Evolutionary conservation across 768 basidiomycete species (phyloP), one percentile per base, ranked within the genome.

Genomic region (Clitopilus hobsonii): DNA sequence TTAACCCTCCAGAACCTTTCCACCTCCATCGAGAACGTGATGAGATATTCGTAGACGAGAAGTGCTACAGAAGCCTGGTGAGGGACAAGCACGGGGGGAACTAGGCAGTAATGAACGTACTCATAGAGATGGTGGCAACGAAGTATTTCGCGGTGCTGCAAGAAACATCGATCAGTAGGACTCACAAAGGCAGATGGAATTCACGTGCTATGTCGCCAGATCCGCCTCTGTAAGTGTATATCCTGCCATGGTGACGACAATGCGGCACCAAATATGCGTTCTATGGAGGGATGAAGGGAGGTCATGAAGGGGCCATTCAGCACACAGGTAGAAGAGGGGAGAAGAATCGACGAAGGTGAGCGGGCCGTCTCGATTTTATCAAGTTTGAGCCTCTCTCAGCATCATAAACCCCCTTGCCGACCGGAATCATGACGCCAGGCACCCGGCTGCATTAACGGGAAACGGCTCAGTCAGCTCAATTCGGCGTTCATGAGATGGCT

Each of bases 41-140:
- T 62, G 22, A 67, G n/a, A 51, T 74, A 76, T 61, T 79, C 77
- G 48, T 77, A 74, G 25, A 65, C 58, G 2, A 69, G 56, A 3
- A 66, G 48, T 5, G 62, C 65, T 68, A n/a, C n/a, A n/a, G n/a
- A n/a, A n/a, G n/a, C n/a, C n/a, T n/a, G n/a, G n/a, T n/a, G n/a
- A n/a, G n/a, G n/a, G n/a, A n/a, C n/a, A n/a, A n/a, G n/a, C n/a
- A n/a, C n/a, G n/a, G n/a, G n/a, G n/a, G n/a, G n/a, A n/a, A n/a
- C n/a, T n/a, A n/a, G n/a, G n/a, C n/a, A n/a, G n/a, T n/a, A n/a
- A 20, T 3, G 18, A 18, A 23, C 41, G 11, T 8, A 45, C 41
- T 18, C 22, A 45, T 45, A 8, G 41, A 45, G 22, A 45, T 18
- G 41, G 18, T 45, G 18, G 41, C 41, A 20, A 11, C 8, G 41